Base-by-base conservation (phyloP, 208 protist species). In the Crithidia acanthocephali region DNA sequence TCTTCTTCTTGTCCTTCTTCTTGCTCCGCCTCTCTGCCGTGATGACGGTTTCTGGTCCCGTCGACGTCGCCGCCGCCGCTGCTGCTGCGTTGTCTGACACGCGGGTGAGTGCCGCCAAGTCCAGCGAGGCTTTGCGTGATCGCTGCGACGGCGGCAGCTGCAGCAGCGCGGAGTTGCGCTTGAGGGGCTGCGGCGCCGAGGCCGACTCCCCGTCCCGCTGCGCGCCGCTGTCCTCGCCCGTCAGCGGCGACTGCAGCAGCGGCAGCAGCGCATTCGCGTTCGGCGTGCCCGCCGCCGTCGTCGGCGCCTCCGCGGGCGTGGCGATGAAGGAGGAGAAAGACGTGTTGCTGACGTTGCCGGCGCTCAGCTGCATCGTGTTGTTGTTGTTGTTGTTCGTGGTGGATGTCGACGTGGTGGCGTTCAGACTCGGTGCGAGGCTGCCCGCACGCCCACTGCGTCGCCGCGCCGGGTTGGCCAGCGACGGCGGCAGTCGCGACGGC, bases 401-500 rank as follows among this genome's bases (percentile, higher is more conserved):
- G 8, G 35, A 5, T 13, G 35, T 40, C 35, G 35, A 13, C 8
- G 11, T 5, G 35, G 35, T 40, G 35, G 5, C 11, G 35, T 40
- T 40, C 35, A 40, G 35, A 11, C 35, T 40, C 35, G 35, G 35
- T 5, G 8, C 35, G 35, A 11, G 5, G 11, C 35, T 40, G 5
- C 11, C 35, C 35, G 35, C 35, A 40, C 35, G 35, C 8, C 8
- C 35, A 11, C 11, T 40, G 35, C 35, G 35, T 40, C 35, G 35
- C 8, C 35, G 35, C n/a, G 57, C n/a, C 9, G 57, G 25, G 40
- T 33, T 63, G 11, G 57, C n/a, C 57, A 63, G 57, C 40, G 57
- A 47, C 7, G 57, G 57, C 57, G 57, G 57, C 23, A 63, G 15
- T 4, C 57, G 57, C 57, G 57, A 32, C 52, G 52, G 28, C 5